A percentile compares a stretch with the other conserved stretches of the same genome.
Evolutionary conservation across 257 asterid species (phyloP).

Genomic region (Fraxinus quadrangulata): DNA sequence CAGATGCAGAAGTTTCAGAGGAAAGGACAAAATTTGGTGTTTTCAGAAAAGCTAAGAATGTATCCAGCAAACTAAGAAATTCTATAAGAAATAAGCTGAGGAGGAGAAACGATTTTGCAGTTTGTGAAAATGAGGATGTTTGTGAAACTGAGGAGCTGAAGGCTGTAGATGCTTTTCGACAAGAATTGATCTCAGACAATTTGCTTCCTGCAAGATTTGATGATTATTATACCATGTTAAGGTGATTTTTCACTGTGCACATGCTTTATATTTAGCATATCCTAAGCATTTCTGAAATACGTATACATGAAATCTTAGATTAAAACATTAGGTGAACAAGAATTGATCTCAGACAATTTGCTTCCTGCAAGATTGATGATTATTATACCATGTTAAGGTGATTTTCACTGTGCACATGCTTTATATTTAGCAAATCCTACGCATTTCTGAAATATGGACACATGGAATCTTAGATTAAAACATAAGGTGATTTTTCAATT

Average conservation of each 20-base stretch:
- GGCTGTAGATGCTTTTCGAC: slow-evolving; percentile 58
- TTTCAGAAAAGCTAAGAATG: slow-evolving; percentile 41
- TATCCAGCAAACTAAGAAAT: slow-evolving; percentile 36
- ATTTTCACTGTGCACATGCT: slow-evolving; percentile 11
- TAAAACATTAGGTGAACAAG: slow-evolving; percentile 18
- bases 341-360: slow-evolving; percentile 49
- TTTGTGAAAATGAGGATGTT: slow-evolving; percentile 38
- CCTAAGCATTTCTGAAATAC: not conserved
- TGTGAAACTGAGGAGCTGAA: slow-evolving; percentile 46
- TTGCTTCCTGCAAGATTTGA: slow-evolving; percentile 68
- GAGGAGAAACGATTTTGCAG: slow-evolving; percentile 38
- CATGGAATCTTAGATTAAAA: slow-evolving; percentile 5
- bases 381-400: slow-evolving; percentile 67
- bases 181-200: slow-evolving; percentile 47
- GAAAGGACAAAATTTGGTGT: slow-evolving; percentile 41
- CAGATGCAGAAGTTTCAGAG: slow-evolving; percentile 37
- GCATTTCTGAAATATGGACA: not conserved
- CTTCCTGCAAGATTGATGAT: slow-evolving; percentile 67
- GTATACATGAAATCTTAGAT: not conserved
- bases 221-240: slow-evolving; percentile 58
- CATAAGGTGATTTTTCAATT: slow-evolving; percentile 38
- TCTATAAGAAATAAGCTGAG: slow-evolving; percentile 39
- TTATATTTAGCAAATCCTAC: slow-evolving; percentile 1
- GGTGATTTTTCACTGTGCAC: slow-evolving; percentile 38
- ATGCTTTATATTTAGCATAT: slow-evolving; percentile 11